Conservation (phyloP, 1,139 yeast genomes). For the Hyphopichia wangnamkhiaoensis region DNA sequence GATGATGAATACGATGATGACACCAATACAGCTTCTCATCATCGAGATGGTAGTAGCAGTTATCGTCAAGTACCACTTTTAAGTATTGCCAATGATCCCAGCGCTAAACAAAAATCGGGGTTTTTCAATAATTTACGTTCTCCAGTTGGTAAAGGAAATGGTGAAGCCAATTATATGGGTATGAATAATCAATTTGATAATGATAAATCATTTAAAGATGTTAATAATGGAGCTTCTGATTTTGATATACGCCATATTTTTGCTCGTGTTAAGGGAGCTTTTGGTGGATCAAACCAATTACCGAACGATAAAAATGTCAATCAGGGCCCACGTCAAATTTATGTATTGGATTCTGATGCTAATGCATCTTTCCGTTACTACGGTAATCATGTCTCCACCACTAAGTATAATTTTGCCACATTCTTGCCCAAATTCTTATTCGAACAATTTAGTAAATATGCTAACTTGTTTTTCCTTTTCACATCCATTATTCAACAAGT, state of each 20-base stretch:
- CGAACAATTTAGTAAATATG: constrained; percentile 96
- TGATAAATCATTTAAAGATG: constrained; percentile 12
- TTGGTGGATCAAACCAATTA: constrained; percentile 4
- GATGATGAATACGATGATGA: constrained; percentile 30
- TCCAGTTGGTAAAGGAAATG: constrained; percentile 5
- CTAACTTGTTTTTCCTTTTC: constrained; percentile 89
- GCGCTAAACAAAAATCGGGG: constrained; percentile 14
- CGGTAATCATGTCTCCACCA: constrained; percentile 90
- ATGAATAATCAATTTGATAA: constrained; percentile 19
- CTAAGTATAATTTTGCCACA: constrained; percentile 94
- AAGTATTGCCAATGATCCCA: constrained; percentile 17
- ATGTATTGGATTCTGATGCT: constrained; percentile 59
- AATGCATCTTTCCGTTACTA: constrained; percentile 61
- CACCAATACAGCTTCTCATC: constrained; percentile 9
- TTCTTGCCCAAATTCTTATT: constrained; percentile 91
- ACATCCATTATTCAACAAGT: constrained; percentile 96
- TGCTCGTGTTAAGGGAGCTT: neutral
- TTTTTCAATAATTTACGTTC: constrained; percentile 14
- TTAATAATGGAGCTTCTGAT: constrained; percentile 25
- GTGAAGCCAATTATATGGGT: constrained; percentile 20
- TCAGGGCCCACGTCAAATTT: constrained; percentile 64
- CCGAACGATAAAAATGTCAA: constrained; percentile 5
- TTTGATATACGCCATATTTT: constrained; percentile 62
- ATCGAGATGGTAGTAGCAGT: constrained; percentile 1
- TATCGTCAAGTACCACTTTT: constrained; percentile 27